Base-by-base conservation (phyloP, 2,329 filamentous ascomycete species). In the Fusarium sp. region DNA sequence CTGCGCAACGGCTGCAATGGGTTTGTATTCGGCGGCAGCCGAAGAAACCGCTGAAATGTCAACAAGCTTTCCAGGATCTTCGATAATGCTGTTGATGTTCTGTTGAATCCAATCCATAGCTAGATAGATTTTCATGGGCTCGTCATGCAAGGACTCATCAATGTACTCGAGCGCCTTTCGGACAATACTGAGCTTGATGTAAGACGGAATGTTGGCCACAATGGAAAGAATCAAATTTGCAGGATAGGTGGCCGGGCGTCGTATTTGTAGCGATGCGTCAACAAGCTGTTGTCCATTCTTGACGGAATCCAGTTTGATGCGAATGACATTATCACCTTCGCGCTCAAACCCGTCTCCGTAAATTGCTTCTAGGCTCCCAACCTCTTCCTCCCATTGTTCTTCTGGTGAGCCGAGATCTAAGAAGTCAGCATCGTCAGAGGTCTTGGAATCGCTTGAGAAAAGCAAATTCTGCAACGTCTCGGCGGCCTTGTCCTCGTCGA, bases 91-190 rank as follows among this genome's bases (percentile, higher is more conserved):
- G 61, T 93, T 91, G 67, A 97, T 89, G 70, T 94, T 90, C 68
- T 92, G 89, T 77, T 98, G 94, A 6, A 98, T 82, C 94, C 95
- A 98, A 80, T 97, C 94, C 54, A 95, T 87, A 14, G 97, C 85
- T 70, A 93, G 93, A 79, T 94, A 98, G 14, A 98, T 88, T 77
- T 89, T 89, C 91, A 97, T 97, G 41, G 93, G 92, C 76, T 97
- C 93, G 25, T 93, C 95, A 16, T 90, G 81, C 30, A 97, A 85
- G 28, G 89, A 89, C 51, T 90, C 86, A 51, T 88, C 83, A 4
- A 94, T 90, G 76, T 95, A 89, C 7, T 87, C 84, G 7, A 98
- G 82, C 3, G 91, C 89, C 79, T 92, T 90, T 72, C 93, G 91
- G 74, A 96, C 88, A 39, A 97, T 90, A 75, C 94, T 97, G 13